Evolutionary conservation across 768 basidiomycete species (phyloP), one percentile per base, ranked within the genome.

Genomic region (Leccinum subgranulosum): DNA sequence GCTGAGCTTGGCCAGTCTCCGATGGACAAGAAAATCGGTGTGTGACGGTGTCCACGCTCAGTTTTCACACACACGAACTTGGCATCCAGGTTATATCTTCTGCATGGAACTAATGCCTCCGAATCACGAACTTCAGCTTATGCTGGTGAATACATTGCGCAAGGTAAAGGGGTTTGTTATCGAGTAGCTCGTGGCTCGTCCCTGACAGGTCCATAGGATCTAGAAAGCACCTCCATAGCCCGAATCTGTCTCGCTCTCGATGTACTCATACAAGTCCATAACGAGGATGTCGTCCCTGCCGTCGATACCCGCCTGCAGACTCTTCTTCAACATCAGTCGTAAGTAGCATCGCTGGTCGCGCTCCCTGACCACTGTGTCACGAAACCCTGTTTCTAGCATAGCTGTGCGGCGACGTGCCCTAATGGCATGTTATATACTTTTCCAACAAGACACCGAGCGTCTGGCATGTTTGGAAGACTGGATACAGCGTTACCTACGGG

Each of bases 121-220:
- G 8, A 70, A 79, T 36, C 84, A 92, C 65, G 90, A 92, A 58
- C 75, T 92, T 31, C 81, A 84, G 51, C 75, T 94, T 23, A 92
- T 94, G 87, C 79, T 93, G 21, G 85, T 94, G 57, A 94, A 94
- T 63, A 92, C 92, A 5, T 68, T 92, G 33, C 84, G 90, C 60
- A 94, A 94, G 80, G 92, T 85, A 64, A 56, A 68, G 46, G 7
- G 28, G 34, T 5, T 49, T 53, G 10, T 34, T 17, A 28, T 31
- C 43, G 10, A 49, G 29, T 59, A 8, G 10, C 45, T 48, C 19
- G 47, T 29, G 36, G 14, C 23, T 39, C 21, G 14, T 45, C 9
- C 46, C 56, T 68, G n/a, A 65, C 19, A 25, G 12, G 12, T 46
- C 19, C 23, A 5, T 29, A 93, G 91, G 92, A 94, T 66, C 69